phyloP scores from a whole-genome alignment of 1,284 basidiomycete genomes.

The Tetrapyrgos nigripes region DNA sequence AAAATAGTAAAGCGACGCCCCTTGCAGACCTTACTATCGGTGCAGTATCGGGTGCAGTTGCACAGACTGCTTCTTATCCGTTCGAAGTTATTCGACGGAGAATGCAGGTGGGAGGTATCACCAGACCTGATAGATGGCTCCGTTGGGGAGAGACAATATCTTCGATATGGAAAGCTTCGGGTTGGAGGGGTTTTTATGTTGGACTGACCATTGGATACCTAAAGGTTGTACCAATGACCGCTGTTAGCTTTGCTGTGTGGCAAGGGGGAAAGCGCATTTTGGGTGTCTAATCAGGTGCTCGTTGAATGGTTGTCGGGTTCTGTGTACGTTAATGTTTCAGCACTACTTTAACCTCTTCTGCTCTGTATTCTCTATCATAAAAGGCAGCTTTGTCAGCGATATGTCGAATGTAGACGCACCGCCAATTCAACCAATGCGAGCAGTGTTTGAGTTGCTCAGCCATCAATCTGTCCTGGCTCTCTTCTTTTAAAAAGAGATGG shows the following conservation, averaged over 20 bases:
- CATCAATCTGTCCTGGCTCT: constrained; percentile 6
- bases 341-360: constrained; percentile 17
- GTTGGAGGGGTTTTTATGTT: constrained; percentile 92
- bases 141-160: constrained; percentile 81
- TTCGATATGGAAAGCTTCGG: constrained; percentile 72
- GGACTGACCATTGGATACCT: constrained; percentile 94
- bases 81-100: constrained; percentile 94
- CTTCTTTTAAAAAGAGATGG: not conserved
- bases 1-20: constrained; percentile 50
- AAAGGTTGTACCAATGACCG: constrained; percentile 98
- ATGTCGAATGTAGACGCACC: too few relatives aligned
- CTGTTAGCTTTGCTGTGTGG: constrained; percentile 82
- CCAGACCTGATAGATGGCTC: constrained; percentile 79
- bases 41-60: constrained; percentile 88
- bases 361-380: constrained; percentile 6
- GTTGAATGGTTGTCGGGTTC: constrained; percentile 4
- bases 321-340: constrained; percentile 22
- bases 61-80: constrained; percentile 95
- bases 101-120: constrained; percentile 96
- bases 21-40: constrained; percentile 80
- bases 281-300: constrained; percentile 52
- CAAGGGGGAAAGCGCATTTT: constrained; percentile 72
- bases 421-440: too few relatives aligned
- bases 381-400: not conserved
- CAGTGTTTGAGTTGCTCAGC: too few relatives aligned